These are phyloP conservation scores for Hypoxylon sp. DNA, from an alignment of 2,329 filamentous ascomycete species.

Conservation along the genomic window DNA sequence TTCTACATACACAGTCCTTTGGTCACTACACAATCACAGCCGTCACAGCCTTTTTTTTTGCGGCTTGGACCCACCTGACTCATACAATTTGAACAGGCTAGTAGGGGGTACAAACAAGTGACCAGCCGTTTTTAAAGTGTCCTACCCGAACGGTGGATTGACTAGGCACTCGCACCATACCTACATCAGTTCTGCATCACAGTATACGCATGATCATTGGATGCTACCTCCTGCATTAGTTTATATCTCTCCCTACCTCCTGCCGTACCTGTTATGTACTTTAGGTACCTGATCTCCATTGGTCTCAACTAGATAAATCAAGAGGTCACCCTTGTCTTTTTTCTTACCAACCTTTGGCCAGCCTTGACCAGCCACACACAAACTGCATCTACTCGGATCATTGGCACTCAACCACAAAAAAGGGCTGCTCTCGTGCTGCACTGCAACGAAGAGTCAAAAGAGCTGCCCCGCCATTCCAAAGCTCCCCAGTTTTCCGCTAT, in stretches of 20 bases:
- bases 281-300: constrained; percentile 25
- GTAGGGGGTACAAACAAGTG: constrained; percentile 24
- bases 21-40: neutral
- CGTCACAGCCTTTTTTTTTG: neutral
- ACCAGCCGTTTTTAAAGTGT: constrained; percentile 14
- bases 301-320: constrained; percentile 31
- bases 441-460: constrained; percentile 39
- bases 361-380: constrained; percentile 44
- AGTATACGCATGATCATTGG: constrained; percentile 39
- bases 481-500: constrained; percentile 31
- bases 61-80: constrained; percentile 28
- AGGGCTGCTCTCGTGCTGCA: constrained; percentile 14
- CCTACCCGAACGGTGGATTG: constrained; percentile 23
- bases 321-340: constrained; percentile 31
- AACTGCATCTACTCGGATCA: constrained; percentile 21
- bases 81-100: constrained; percentile 10
- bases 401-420: constrained; percentile 14
- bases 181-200: constrained; percentile 32
- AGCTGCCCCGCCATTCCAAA: constrained; percentile 43
- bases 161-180: constrained; percentile 27
- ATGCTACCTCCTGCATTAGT: constrained; percentile 45
- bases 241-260: constrained; percentile 25
- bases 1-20: neutral
- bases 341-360: neutral
- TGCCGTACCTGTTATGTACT: constrained; percentile 33